A percentile compares a stretch with the other conserved stretches of the same genome.
Evolutionary conservation across 768 basidiomycete species (phyloP).

Genomic region (Asterophora parasitica): DNA sequence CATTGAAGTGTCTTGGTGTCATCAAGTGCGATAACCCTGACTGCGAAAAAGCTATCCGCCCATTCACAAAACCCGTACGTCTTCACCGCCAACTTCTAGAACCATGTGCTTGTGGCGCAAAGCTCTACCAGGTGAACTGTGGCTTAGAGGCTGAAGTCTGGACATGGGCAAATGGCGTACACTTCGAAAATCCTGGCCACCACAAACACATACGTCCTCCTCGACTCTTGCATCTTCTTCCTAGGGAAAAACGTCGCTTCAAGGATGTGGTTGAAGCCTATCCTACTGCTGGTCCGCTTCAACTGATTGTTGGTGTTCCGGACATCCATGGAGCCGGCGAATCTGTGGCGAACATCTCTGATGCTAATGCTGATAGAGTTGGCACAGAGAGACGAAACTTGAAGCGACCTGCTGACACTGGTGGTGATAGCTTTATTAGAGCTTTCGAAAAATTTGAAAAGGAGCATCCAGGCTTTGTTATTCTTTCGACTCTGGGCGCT

Average conservation of each 20-base stretch:
- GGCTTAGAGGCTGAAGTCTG: not conserved
- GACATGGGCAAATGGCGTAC: conserved; percentile 1
- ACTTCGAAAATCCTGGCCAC: not conserved
- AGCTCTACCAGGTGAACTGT: not conserved
- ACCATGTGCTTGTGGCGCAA: not conserved
- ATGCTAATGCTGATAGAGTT: conserved; percentile 11
- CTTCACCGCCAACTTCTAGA: not conserved
- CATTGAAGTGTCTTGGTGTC: not conserved
- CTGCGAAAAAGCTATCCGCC: not conserved
- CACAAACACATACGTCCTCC: too few relatives aligned
- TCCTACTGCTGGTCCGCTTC: conserved; percentile 11
- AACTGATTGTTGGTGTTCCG: conserved; percentile 15
- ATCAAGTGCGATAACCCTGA: conserved; percentile 5
- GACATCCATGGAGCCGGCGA: conserved; percentile 12
- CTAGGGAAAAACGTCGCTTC: not conserved
- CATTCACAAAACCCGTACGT: not conserved
- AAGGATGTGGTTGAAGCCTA: not conserved
- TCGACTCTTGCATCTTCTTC: conserved; percentile 3
- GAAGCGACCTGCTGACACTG: not conserved
- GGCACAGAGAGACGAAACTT: conserved; percentile 6
- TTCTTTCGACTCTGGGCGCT: conserved; percentile 12
- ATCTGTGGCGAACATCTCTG: conserved; percentile 16
- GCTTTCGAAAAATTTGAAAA: conserved; percentile 10
- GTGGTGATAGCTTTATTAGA: conserved; percentile 14
- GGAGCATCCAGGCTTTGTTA: conserved; percentile 19